Conservation (phyloP, 2,329 filamentous ascomycete species). For the Trichoderma sp. region DNA sequence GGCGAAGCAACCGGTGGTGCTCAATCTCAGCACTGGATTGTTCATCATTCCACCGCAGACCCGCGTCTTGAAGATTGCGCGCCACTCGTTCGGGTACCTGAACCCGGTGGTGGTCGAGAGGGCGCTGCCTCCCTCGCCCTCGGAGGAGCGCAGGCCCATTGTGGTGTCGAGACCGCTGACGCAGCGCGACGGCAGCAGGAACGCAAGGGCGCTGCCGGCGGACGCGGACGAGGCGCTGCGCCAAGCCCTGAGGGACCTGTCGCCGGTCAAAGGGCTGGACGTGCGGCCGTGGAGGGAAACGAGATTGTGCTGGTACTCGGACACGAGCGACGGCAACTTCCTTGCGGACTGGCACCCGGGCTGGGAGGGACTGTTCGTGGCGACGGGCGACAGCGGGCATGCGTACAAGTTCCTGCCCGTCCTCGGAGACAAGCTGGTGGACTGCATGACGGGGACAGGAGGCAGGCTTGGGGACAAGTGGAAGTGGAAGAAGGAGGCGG, state of each 20-base stretch:
- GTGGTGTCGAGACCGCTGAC: slow-evolving; percentile 44
- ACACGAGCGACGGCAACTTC: slow-evolving; percentile 72
- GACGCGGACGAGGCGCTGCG: slow-evolving; percentile 66
- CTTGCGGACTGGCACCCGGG: slow-evolving; percentile 69
- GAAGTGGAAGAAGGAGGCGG: slow-evolving; percentile 63
- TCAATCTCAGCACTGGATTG: slow-evolving; percentile 71
- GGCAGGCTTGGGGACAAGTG: slow-evolving; percentile 59
- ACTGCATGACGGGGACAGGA: slow-evolving; percentile 53
- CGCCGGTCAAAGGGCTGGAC: slow-evolving; percentile 59
- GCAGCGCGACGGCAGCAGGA: slow-evolving; percentile 43
- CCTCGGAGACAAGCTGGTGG: slow-evolving; percentile 63
- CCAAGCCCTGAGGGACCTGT: slow-evolving; percentile 59
- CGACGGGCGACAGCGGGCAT: slow-evolving; percentile 65
- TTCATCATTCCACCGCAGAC: slow-evolving; percentile 73
- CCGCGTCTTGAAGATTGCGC: slow-evolving; percentile 66
- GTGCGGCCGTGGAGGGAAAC: slow-evolving; percentile 63
- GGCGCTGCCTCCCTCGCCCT: slow-evolving; percentile 40
- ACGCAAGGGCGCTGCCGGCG: slow-evolving; percentile 52
- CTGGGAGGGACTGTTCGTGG: slow-evolving; percentile 60
- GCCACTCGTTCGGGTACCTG: slow-evolving; percentile 70
- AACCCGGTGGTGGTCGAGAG: slow-evolving; percentile 50
- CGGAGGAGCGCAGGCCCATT: slow-evolving; percentile 36
- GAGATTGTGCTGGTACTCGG: slow-evolving; percentile 74
- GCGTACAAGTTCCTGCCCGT: slow-evolving; percentile 71
- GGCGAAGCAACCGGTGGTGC: slow-evolving; percentile 67